Conservation (phyloP, 2,329 filamentous ascomycete genomes). For the Curvularia verruculosa region DNA sequence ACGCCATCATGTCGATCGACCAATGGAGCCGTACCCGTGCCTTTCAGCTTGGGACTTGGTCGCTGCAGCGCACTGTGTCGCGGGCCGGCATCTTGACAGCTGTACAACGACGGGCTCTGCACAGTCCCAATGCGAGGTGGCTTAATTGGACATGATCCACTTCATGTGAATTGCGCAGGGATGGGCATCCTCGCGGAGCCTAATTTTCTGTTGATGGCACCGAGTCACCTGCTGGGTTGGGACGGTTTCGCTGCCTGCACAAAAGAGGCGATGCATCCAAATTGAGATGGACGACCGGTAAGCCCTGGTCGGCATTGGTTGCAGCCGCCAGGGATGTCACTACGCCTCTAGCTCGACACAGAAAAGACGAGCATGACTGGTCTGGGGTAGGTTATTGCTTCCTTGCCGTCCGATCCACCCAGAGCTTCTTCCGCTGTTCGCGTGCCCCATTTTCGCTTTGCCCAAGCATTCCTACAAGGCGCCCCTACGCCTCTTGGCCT, state of each 20-base stretch:
- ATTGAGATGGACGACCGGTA: slow-evolving; percentile 24
- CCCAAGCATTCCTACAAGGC: slow-evolving; percentile 7
- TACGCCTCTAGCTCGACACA: slow-evolving; percentile 15
- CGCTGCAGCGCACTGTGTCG: neutral
- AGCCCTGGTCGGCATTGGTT: slow-evolving; percentile 23
- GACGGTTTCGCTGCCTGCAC: slow-evolving; percentile 16
- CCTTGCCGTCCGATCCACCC: slow-evolving; percentile 13
- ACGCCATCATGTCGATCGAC: neutral
- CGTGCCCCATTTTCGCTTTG: slow-evolving; percentile 16
- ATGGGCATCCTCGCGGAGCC: slow-evolving; percentile 18
- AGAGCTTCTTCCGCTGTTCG: slow-evolving; percentile 14
- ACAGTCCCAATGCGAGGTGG: neutral
- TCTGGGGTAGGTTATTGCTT: slow-evolving; percentile 14
- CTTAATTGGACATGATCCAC: neutral
- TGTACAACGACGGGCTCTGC: neutral
- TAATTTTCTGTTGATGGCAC: slow-evolving; percentile 18
- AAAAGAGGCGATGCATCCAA: slow-evolving; percentile 20
- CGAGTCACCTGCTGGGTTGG: slow-evolving; percentile 25
- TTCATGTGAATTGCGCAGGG: slow-evolving; percentile 29
- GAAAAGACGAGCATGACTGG: slow-evolving; percentile 7
- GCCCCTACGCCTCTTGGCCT: slow-evolving; percentile 10
- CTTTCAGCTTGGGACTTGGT: neutral
- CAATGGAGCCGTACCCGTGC: neutral
- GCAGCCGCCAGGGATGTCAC: slow-evolving; percentile 10
- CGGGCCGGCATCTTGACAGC: neutral